phyloP scores from a whole-genome alignment of 1,284 basidiomycete species.

The Peniophora sp. region DNA sequence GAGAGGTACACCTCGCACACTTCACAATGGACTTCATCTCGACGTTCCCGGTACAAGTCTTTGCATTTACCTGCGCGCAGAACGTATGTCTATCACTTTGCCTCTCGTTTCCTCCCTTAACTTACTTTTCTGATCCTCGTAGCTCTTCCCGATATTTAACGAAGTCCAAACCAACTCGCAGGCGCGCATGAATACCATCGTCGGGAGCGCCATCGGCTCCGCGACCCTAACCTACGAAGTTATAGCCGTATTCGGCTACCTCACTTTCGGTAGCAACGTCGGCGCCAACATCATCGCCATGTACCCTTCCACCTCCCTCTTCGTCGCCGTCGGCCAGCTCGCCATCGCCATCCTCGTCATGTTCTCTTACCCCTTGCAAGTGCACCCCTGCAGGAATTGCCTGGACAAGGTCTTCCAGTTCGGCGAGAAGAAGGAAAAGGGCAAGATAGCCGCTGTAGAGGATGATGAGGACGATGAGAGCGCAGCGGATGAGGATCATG shows the following conservation, averaged over 20 bases:
- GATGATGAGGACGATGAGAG: conserved; percentile 35
- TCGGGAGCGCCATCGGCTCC: conserved; percentile 79
- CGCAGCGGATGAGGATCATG: conserved; percentile 46
- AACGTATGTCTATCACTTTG: conserved; percentile 50
- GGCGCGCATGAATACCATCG: conserved; percentile 79
- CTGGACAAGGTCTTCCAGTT: conserved; percentile 82
- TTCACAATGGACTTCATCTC: conserved; percentile 77
- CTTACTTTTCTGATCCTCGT: neutral
- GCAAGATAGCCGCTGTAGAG: conserved; percentile 14
- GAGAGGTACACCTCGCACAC: conserved; percentile 62
- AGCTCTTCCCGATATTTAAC: conserved; percentile 93
- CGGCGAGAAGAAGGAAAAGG: conserved; percentile 12
- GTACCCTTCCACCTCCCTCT: conserved; percentile 90
- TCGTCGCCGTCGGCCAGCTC: conserved; percentile 89
- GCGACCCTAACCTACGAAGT: conserved; percentile 77
- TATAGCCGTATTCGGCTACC: conserved; percentile 84
- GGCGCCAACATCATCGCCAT: conserved; percentile 89
- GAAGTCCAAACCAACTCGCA: conserved; percentile 83
- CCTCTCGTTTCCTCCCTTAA: neutral
- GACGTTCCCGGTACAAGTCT: conserved; percentile 92
- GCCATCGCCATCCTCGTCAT: conserved; percentile 88
- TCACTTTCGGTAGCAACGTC: conserved; percentile 91
- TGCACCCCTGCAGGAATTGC: conserved; percentile 90
- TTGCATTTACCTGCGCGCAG: conserved; percentile 88
- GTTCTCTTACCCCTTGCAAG: conserved; percentile 90